These are phyloP conservation scores for Blastobotrys peoriensis DNA, from an alignment of 805 yeast species.

Conservation along the genomic window DNA sequence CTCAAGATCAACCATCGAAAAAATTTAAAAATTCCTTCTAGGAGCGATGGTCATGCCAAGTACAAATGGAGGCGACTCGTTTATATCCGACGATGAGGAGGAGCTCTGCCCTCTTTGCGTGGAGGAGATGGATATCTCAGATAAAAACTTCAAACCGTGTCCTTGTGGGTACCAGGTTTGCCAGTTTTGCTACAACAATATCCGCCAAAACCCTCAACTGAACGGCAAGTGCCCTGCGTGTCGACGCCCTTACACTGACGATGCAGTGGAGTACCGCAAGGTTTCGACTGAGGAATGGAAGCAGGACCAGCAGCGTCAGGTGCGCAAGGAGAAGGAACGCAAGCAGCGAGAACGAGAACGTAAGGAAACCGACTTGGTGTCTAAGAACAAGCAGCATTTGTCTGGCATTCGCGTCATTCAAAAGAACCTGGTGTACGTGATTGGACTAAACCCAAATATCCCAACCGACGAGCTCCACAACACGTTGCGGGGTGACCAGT, in stretches of 20 bases:
- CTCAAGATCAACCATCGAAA: too few relatives aligned
- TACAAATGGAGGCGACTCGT: constrained; percentile 40
- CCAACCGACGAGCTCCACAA: constrained; percentile 81
- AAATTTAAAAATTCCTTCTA: too few relatives aligned
- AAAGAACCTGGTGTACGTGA: constrained; percentile 92
- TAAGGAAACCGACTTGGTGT: constrained; percentile 80
- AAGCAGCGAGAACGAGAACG: constrained; percentile 86
- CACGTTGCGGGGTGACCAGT: constrained; percentile 79
- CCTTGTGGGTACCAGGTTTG: constrained; percentile 99
- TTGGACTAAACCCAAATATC: constrained; percentile 83
- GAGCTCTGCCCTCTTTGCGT: constrained; percentile 89
- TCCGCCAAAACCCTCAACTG: constrained; percentile 89
- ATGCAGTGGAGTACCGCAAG: constrained; percentile 78
- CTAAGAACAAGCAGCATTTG: constrained; percentile 62
- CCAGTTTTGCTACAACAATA: constrained; percentile 96
- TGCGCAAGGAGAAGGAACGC: constrained; percentile 63
- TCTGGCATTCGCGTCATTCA: constrained; percentile 99
- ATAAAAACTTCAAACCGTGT: constrained; percentile 96
- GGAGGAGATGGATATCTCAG: constrained; percentile 96
- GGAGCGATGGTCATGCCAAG: constrained; percentile 18
- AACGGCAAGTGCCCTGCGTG: constrained; percentile 98
- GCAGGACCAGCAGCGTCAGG: constrained; percentile 70
- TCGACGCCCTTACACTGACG: constrained; percentile 89
- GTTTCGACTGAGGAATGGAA: constrained; percentile 84
- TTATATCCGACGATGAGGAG: constrained; percentile 73